phyloP scores from a whole-genome alignment of 1,139 yeast genomes.

The Pichia sp. region DNA sequence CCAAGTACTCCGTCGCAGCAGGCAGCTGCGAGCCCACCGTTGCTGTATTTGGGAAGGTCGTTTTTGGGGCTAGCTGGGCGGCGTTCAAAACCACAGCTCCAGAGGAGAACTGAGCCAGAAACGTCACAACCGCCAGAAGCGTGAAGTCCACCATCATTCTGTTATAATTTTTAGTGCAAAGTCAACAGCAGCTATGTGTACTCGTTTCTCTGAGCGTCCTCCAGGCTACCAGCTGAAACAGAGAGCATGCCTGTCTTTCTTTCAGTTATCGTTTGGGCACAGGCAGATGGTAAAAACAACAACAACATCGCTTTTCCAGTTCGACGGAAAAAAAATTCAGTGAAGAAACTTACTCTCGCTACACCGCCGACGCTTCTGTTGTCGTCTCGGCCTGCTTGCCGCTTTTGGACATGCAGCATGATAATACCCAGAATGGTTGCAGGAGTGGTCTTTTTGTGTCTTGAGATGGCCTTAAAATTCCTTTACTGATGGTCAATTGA shows the following conservation, averaged over 20 bases:
- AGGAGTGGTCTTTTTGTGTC: background rate
- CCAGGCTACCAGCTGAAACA: too few relatives aligned
- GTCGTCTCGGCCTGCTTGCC: background rate
- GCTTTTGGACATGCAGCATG: background rate
- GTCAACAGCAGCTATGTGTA: too few relatives aligned
- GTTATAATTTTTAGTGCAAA: background rate
- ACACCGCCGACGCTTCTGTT: background rate
- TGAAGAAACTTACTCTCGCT: background rate
- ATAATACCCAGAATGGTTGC: background rate
- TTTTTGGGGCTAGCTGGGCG: conserved; percentile 3
- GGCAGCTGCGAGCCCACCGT: background rate
- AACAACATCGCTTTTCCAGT: background rate
- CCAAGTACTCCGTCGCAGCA: conserved; percentile 8
- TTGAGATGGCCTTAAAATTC: background rate
- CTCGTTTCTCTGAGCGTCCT: too few relatives aligned
- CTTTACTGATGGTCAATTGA: too few relatives aligned
- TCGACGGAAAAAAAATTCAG: background rate
- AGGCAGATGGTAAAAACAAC: background rate
- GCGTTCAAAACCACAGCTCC: conserved; percentile 1
- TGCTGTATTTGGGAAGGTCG: conserved; percentile 3
- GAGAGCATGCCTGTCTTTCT: too few relatives aligned
- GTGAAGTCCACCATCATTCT: conserved; percentile 1
- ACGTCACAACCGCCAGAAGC: background rate
- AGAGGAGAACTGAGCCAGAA: background rate
- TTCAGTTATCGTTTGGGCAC: too few relatives aligned